These are phyloP conservation scores for Kwoniella newhampshirensis DNA, from an alignment of 768 basidiomycete genomes.

Conservation along the genomic window DNA sequence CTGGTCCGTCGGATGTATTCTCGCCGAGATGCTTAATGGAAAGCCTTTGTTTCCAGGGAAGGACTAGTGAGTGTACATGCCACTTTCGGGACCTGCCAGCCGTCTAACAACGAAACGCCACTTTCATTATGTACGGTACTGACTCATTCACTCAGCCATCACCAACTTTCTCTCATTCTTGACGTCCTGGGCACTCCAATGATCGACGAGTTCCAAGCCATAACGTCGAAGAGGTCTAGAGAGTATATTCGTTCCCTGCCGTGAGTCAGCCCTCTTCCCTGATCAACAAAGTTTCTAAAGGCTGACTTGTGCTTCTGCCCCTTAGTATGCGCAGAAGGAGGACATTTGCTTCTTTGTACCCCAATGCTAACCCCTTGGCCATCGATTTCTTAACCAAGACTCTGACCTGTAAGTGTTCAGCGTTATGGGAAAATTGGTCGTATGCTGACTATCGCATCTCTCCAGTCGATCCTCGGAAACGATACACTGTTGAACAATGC, in stretches of 20 bases:
- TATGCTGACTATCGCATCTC: too few relatives aligned
- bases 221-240: constrained; percentile 83
- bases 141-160: constrained; percentile 65
- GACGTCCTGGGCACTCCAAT: constrained; percentile 97
- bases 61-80: constrained; percentile 61
- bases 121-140: background rate
- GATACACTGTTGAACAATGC: constrained; percentile 90
- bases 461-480: constrained; percentile 85
- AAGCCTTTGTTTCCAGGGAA: constrained; percentile 96
- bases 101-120: too few relatives aligned
- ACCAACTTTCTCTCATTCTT: constrained; percentile 90
- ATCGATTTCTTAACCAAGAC: constrained; percentile 72
- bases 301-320: background rate
- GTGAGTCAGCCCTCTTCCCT: too few relatives aligned
- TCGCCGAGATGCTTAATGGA: constrained; percentile 93
- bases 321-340: constrained; percentile 72
- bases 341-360: constrained; percentile 81
- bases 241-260: constrained; percentile 94
- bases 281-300: too few relatives aligned
- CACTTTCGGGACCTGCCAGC: background rate
- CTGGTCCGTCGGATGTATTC: constrained; percentile 56
- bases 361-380: constrained; percentile 80
- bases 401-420: constrained; percentile 64
- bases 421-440: too few relatives aligned
- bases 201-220: constrained; percentile 95